Evolutionary conservation across 441 rosid genomes (phyloP).

Genomic region (Dalechampia spathulata): DNA sequence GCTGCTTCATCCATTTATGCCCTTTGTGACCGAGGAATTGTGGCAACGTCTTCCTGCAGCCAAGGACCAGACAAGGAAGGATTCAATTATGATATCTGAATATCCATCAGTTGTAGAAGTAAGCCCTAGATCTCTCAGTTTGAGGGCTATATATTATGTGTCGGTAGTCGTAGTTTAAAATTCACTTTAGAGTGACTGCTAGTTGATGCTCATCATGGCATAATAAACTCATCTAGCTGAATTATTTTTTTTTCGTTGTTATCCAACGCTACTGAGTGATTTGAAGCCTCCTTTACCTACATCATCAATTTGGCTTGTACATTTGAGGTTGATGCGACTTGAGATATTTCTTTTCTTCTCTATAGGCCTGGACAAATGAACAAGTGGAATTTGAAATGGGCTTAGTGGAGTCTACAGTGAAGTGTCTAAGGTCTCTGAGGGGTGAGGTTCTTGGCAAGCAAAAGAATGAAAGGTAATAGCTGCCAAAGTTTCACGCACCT

Average conservation of each 20-base stretch:
- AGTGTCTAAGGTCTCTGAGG: conserved; percentile 63
- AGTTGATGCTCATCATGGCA: neutral
- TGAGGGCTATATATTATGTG: neutral
- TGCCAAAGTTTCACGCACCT: neutral
- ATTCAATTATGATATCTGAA: conserved; percentile 72
- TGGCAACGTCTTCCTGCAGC: conserved; percentile 90
- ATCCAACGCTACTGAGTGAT: neutral
- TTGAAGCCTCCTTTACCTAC: neutral
- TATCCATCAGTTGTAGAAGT: conserved; percentile 69
- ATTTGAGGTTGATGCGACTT: neutral
- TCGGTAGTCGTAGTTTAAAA: neutral
- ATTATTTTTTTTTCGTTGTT: neutral
- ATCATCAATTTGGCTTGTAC: neutral
- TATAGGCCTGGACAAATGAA: conserved; percentile 66
- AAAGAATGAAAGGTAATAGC: conserved; percentile 64
- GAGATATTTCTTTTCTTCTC: neutral
- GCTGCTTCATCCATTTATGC: conserved; percentile 97
- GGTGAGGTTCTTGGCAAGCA: conserved; percentile 70
- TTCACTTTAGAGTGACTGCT: neutral
- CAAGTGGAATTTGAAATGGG: conserved; percentile 64
- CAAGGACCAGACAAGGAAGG: conserved; percentile 33
- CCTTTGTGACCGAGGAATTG: conserved; percentile 85
- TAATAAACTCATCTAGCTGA: no score
- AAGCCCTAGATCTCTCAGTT: conserved; percentile 10
- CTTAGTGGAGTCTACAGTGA: conserved; percentile 57